A percentile compares a stretch with the other conserved stretches of the same genome.
Evolutionary conservation across 495 filamentous ascomycete genomes (phyloP).

Genomic region (Aspergillus campestris): DNA sequence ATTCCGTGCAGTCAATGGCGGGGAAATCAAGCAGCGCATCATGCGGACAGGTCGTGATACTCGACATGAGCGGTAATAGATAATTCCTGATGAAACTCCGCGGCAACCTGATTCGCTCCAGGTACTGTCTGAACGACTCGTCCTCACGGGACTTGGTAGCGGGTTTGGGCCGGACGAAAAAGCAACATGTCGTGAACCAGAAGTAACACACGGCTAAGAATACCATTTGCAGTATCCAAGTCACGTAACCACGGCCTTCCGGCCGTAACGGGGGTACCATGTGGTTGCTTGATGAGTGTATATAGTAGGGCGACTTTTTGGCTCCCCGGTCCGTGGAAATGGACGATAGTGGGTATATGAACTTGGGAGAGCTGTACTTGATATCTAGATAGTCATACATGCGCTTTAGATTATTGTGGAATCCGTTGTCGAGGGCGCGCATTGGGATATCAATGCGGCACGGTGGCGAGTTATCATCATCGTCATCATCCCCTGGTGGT

Average conservation of each 20-base stretch:
- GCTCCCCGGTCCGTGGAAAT: neutral
- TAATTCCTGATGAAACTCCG: slow-evolving; percentile 33
- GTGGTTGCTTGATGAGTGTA: slow-evolving; percentile 44
- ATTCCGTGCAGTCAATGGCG: slow-evolving; percentile 39
- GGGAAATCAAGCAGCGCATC: slow-evolving; percentile 42
- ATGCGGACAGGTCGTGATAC: slow-evolving; percentile 45
- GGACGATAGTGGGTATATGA: slow-evolving; percentile 20
- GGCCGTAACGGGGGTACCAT: slow-evolving; percentile 31
- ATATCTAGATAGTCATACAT: slow-evolving; percentile 48
- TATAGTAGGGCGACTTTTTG: slow-evolving; percentile 18
- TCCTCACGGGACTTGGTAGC: neutral
- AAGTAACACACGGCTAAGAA: slow-evolving; percentile 37
- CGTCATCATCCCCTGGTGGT: neutral
- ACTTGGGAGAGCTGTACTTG: slow-evolving; percentile 33
- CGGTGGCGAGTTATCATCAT: too few species aligned
- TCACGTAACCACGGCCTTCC: slow-evolving; percentile 1
- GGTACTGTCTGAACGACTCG: slow-evolving; percentile 37
- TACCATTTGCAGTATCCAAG: slow-evolving; percentile 28
- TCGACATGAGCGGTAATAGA: slow-evolving; percentile 44
- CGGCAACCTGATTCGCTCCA: slow-evolving; percentile 38
- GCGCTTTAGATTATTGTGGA: slow-evolving; percentile 41
- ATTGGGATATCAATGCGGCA: slow-evolving; percentile 47
- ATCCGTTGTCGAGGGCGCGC: slow-evolving; percentile 47
- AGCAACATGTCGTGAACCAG: slow-evolving; percentile 42
- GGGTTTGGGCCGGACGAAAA: slow-evolving; percentile 26